Evolutionary conservation across 2,329 filamentous ascomycete species (phyloP), one percentile per base, ranked within the genome.

Genomic region (Exophiala aquamarina): DNA sequence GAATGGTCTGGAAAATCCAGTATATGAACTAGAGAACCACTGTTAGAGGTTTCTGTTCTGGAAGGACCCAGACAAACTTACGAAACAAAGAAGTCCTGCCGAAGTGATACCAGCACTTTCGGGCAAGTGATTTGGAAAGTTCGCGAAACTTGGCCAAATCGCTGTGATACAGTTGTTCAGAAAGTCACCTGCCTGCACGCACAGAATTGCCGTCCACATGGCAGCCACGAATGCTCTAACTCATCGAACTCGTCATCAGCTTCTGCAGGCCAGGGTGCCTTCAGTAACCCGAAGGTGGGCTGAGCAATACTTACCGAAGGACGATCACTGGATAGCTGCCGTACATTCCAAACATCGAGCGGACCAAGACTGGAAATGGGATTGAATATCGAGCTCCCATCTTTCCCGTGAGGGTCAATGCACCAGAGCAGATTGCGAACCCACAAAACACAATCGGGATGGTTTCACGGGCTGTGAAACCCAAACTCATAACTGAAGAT

Each of bases 361-460:
- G 63, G 36, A 62, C 60, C 38, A 60, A 56, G 20, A 66, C 63
- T 1, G 64, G 62, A 23, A 63, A 67, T 20, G 62, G 61, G 35
- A 66, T 56, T 4, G 54, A 58, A 3, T 63, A 55, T 32, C 56
- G 54, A 19, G 63, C 62, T 28, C 62, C 66, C 66, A 70, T 70
- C 56, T 69, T 71, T 18, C 66, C 73, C 36, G 75, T 77, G 15
- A 77, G 59, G 1, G 73, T 77, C 15, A 74, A 70, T 10, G 73
- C 67, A 20, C 71, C 66, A 34, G 70, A 73, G 54, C 70, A 74
- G 35, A 75, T 68, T 17, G 66, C 62, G 42, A 74, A 72, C 15
- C 70, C 74, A 23, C 73, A 71, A 46, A 75, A 67, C 8, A 73
- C 70, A 41, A 76, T 73, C 10, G 74, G 67, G 13, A 76, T 66